Base-by-base conservation (phyloP, 345 rosid genomes). In the Punica granatum region DNA sequence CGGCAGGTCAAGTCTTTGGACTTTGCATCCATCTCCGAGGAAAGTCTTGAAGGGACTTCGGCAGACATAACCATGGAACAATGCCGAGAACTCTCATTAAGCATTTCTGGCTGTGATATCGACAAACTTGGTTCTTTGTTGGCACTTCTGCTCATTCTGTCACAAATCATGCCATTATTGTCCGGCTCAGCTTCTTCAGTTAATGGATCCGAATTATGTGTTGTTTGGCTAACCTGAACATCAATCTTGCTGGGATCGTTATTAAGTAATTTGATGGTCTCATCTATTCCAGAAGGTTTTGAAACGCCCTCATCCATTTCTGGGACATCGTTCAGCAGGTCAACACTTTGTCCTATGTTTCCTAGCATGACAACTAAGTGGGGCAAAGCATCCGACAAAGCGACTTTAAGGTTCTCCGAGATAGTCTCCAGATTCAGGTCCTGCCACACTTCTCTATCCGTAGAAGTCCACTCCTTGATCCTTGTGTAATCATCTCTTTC, bases 381-480 rank as follows among this genome's bases (percentile, higher is more conserved):
- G 7, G 61, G 61, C 18, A 56, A 26, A 30, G 18, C 61, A 2
- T 26, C 61, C 33, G 14, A 0, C 16, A 56, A 18, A 31, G 65
- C 66, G 60, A 72, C 58, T 18, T 32, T 66, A 43, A 79, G 66
- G 68, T 81, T 82, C 65, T 86, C 88, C 62, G 36, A 51, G 66
- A 89, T 81, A 54, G 84, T 87, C 68, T 84, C 85, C 60, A 58
- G 39, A 32, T 85, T 69, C 79, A 92, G 74, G 51, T 61, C 71
- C 74, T 76, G 41, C 84, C 86, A 84, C 19, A 73, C 41, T 51
- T 68, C 59, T 75, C 72, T 72, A 23, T 63, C 63, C 39, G 66
- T 61, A 54, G 80, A 86, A 76, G 86, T 84, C 91, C 96, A 92
- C 31, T 88, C 81, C 67, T 65, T 69, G 60, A 85, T 64, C 70